Evolutionary conservation across 768 basidiomycete species (phyloP).

Genomic region (Collybia nuda): DNA sequence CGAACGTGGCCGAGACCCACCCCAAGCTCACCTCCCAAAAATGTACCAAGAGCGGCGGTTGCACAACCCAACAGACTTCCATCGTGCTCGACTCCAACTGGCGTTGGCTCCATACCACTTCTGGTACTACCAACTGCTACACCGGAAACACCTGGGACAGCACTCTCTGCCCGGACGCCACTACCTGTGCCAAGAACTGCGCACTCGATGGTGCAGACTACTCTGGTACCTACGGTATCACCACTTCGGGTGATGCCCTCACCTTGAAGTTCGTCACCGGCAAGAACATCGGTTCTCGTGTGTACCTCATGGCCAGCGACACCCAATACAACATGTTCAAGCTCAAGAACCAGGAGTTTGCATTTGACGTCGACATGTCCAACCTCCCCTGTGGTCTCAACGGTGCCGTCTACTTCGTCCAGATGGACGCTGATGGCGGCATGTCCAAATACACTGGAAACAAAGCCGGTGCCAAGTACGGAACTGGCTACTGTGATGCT

Average conservation of each 20-base stretch:
- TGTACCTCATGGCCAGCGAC: conserved; percentile 34
- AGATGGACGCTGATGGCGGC: conserved; percentile 62
- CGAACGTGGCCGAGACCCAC: conserved; percentile 30
- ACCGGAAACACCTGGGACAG: conserved; percentile 57
- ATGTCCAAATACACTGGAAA: conserved; percentile 43
- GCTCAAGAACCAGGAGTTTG: conserved; percentile 43
- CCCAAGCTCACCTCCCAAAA: conserved; percentile 36
- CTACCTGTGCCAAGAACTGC: conserved; percentile 44
- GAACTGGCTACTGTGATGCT: conserved; percentile 64
- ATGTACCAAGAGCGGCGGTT: conserved; percentile 41
- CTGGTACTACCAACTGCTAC: conserved; percentile 45
- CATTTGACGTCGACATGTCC: conserved; percentile 50
- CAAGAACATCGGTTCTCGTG: conserved; percentile 36
- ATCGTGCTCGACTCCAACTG: conserved; percentile 58
- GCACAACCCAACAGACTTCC: conserved; percentile 33
- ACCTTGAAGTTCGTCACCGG: conserved; percentile 49
- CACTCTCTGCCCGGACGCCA: conserved; percentile 49
- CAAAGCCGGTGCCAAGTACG: conserved; percentile 56
- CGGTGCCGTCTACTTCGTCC: conserved; percentile 58
- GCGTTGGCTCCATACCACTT: conserved; percentile 49
- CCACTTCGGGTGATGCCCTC: conserved; percentile 41
- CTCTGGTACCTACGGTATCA: conserved; percentile 52
- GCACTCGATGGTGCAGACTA: conserved; percentile 49
- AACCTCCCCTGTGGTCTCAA: conserved; percentile 44
- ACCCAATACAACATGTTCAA: conserved; percentile 36